Base-by-base conservation (phyloP, 148 eudicot species). In the Heliamphora exappendiculata region DNA sequence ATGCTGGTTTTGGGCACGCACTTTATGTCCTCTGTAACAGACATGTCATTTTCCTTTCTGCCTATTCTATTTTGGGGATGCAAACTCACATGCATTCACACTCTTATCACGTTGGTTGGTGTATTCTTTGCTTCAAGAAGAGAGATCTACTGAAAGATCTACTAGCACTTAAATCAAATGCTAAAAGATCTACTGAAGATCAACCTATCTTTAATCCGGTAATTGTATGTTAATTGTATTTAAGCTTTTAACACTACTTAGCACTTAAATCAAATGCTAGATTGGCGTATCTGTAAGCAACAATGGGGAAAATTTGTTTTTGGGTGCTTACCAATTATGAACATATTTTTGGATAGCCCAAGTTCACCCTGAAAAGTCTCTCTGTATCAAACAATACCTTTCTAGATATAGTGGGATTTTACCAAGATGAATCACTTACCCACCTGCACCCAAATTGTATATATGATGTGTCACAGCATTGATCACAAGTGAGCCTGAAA, bases 381-480 rank as follows among this genome's bases (percentile, higher is more conserved):
- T n/a, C n/a, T n/a, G n/a, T n/a, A n/a, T n/a, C n/a, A n/a, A n/a
- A n/a, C n/a, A n/a, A n/a, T n/a, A n/a, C n/a, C n/a, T n/a, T n/a
- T n/a, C 5, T 62, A 63, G 75, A 51, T 70, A n/a, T 26, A 74
- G 29, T 67, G 55, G 28, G 19, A 78, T 24, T 24, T 78, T 62
- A 45, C 24, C 3, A 70, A 55, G 53, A 45, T 31, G 16, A 50
- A 73, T 34, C 26, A 81, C 36, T 76, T 69, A 82, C 88, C 66
- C 44, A 95, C 99, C 99, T 85, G 99, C 72, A 76, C 99, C 99
- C 67, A 95, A 78, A 85, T 91, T 90, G 80, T 95, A 95, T 54
- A 95, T 83, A 83, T 95, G 99, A 83, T 87, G 94, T 0, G 99
- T 84, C 76, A 95, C 42, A 36, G 81, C 90, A 81, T 89, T 59